Evolutionary conservation across 1,139 yeast species (phyloP).

Genomic region (Taphrina communis): DNA sequence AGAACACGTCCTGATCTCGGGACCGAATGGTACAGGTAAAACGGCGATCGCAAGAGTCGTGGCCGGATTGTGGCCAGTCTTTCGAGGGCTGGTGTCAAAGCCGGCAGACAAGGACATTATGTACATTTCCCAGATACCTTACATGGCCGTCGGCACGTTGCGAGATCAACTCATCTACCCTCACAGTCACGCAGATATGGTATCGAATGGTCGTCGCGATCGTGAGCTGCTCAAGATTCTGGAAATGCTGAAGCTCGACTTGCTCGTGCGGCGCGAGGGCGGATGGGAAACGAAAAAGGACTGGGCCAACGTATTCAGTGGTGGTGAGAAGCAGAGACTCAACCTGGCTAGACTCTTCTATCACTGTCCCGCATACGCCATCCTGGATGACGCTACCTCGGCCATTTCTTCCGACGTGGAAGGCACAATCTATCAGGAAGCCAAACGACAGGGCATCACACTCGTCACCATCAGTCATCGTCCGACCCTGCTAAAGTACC

Average conservation of each 20-base stretch:
- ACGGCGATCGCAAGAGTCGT: conserved; percentile 82
- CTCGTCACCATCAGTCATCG: conserved; percentile 85
- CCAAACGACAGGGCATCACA: conserved; percentile 73
- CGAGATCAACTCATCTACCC: conserved; percentile 91
- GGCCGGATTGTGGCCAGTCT: conserved; percentile 92
- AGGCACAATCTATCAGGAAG: conserved; percentile 78
- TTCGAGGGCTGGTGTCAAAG: conserved; percentile 77
- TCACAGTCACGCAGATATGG: conserved; percentile 75
- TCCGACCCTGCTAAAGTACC: conserved; percentile 83
- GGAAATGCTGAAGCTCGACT: conserved; percentile 78
- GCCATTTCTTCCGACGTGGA: conserved; percentile 93
- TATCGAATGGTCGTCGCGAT: conserved; percentile 73
- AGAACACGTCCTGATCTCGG: conserved; percentile 78
- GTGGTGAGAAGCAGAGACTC: conserved; percentile 93
- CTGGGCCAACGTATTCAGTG: conserved; percentile 91
- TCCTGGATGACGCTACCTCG: conserved; percentile 90
- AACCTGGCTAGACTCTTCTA: conserved; percentile 87
- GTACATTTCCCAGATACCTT: conserved; percentile 82
- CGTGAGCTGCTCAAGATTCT: conserved; percentile 70
- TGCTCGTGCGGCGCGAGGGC: conserved; percentile 70
- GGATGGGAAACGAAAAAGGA: conserved; percentile 67
- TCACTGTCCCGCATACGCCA: conserved; percentile 79
- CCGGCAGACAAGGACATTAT: conserved; percentile 75
- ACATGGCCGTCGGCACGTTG: conserved; percentile 76
- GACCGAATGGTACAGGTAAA: conserved; percentile 89